These are phyloP conservation scores for Stachybotrys echinatus DNA, from an alignment of 2,329 filamentous ascomycete species.

Conservation along the genomic window DNA sequence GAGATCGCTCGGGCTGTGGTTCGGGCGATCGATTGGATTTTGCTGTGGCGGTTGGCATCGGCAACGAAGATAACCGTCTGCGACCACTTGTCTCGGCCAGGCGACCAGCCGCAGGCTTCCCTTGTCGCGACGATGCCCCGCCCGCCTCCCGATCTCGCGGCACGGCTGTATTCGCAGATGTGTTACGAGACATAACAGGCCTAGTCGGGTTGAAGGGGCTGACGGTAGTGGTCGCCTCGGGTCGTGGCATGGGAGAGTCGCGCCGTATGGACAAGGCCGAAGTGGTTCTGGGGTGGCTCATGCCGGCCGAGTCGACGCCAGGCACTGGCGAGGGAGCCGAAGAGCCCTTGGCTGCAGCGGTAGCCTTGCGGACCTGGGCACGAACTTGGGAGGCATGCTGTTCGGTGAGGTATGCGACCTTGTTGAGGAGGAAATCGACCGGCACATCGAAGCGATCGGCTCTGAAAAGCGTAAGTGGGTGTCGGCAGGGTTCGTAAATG, in stretches of 20 bases:
- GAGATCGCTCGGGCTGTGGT: conserved; percentile 12
- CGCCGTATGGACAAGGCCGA: conserved; percentile 54
- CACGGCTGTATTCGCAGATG: conserved; percentile 40
- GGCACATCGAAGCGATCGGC: conserved; percentile 77
- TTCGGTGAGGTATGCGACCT: conserved; percentile 92
- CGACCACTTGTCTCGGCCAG: conserved; percentile 21
- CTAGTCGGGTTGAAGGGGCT: conserved; percentile 39
- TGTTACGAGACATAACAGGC: conserved; percentile 40
- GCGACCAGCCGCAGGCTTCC: conserved; percentile 14
- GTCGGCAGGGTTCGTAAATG: too few species aligned
- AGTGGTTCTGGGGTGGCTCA: conserved; percentile 34
- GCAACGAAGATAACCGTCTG: conserved; percentile 39
- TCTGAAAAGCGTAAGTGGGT: conserved; percentile 34
- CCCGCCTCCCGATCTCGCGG: conserved; percentile 27
- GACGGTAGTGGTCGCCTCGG: conserved; percentile 37
- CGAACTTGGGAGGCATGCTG: conserved; percentile 84
- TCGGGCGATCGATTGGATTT: conserved; percentile 15
- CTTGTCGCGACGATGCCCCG: conserved; percentile 22
- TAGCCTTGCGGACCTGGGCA: conserved; percentile 79
- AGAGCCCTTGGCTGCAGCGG: conserved; percentile 51
- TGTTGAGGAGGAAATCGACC: conserved; percentile 82
- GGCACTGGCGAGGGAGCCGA: conserved; percentile 52
- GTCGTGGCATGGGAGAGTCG: conserved; percentile 48
- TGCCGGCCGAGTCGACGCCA: conserved; percentile 36
- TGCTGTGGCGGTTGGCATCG: conserved; percentile 22